A percentile compares a stretch with the other conserved stretches of the same genome.
Conservation (phyloP, 2,329 filamentous ascomycete genomes). For the Cercospora sp. region DNA sequence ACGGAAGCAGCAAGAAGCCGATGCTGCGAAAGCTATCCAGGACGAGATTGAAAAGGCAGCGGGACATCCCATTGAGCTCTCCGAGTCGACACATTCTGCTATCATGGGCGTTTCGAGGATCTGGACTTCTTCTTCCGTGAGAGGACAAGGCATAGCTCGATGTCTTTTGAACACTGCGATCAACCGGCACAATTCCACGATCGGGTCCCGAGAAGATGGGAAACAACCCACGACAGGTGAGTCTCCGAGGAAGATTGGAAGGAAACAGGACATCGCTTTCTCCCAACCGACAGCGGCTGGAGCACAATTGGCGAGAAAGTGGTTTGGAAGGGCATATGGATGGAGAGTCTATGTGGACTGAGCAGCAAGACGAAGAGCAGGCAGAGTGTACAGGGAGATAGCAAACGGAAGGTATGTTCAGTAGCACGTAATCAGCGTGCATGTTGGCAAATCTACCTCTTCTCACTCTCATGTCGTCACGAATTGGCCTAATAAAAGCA, state of each 20-base stretch:
- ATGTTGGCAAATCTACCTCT: no score
- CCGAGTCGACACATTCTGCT: slow-evolving; percentile 39
- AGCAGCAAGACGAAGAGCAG: neutral
- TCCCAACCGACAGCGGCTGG: slow-evolving; percentile 66
- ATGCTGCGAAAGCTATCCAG: slow-evolving; percentile 10
- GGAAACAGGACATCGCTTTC: slow-evolving; percentile 60
- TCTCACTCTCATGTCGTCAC: no score
- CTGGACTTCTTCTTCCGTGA: slow-evolving; percentile 61
- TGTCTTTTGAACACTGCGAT: slow-evolving; percentile 52
- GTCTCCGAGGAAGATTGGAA: slow-evolving; percentile 51
- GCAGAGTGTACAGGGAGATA: neutral
- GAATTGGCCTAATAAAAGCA: no score
- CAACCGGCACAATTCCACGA: slow-evolving; percentile 23
- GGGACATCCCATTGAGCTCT: slow-evolving; percentile 29
- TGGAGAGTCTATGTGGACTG: slow-evolving; percentile 64
- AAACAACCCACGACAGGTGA: neutral
- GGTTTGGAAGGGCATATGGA: slow-evolving; percentile 55
- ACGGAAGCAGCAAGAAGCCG: slow-evolving; percentile 26
- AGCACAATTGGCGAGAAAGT: slow-evolving; percentile 57
- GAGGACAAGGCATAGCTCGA: slow-evolving; percentile 59
- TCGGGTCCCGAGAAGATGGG: neutral
- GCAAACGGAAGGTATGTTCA: neutral
- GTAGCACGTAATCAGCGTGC: no score
- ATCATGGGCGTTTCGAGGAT: slow-evolving; percentile 65
- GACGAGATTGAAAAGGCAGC: slow-evolving; percentile 20